These are phyloP conservation scores for Penicillium flavigenum DNA, from an alignment of 495 filamentous ascomycete genomes.

Conservation along the genomic window DNA sequence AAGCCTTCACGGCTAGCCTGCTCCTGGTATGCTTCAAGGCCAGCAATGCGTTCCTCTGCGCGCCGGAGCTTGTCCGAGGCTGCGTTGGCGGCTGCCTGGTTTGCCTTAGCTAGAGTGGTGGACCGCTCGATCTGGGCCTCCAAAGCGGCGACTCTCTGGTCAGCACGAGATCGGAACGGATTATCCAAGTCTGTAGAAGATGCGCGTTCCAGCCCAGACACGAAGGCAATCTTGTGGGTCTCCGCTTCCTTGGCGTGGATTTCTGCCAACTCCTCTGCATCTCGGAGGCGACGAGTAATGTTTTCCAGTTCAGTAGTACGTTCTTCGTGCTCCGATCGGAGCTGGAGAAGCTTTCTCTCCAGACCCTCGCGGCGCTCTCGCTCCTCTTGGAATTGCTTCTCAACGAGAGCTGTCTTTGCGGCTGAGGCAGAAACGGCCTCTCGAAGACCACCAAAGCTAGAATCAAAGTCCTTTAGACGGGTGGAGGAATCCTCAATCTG, in stretches of 20 bases:
- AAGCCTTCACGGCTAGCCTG: conserved; percentile 92
- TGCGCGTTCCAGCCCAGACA: conserved; percentile 73
- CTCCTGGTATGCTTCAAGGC: conserved; percentile 94
- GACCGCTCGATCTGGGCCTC: conserved; percentile 78
- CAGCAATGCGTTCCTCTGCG: conserved; percentile 94
- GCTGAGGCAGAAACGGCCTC: conserved; percentile 76
- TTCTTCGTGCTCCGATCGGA: conserved; percentile 84
- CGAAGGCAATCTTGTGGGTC: conserved; percentile 78
- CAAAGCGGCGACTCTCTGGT: conserved; percentile 74
- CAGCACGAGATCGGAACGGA: conserved; percentile 54
- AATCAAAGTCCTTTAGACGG: conserved; percentile 67
- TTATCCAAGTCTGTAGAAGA: conserved; percentile 46
- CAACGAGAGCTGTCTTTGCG: conserved; percentile 70
- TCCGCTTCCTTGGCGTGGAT: conserved; percentile 83
- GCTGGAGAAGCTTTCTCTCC: conserved; percentile 75
- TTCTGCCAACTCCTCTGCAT: conserved; percentile 90
- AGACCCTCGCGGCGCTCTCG: conserved; percentile 68
- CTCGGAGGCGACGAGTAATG: conserved; percentile 67
- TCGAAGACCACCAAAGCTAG: conserved; percentile 70
- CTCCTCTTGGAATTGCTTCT: conserved; percentile 84
- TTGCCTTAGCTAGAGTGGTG: conserved; percentile 76
- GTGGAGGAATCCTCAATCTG: conserved; percentile 65
- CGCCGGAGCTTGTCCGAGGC: conserved; percentile 85
- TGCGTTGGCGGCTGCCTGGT: conserved; percentile 84
- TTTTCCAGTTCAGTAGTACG: conserved; percentile 76